These are phyloP conservation scores for Dictyostelium discoideum DNA, from an alignment of 78 protist genomes.

Conservation along the genomic window DNA sequence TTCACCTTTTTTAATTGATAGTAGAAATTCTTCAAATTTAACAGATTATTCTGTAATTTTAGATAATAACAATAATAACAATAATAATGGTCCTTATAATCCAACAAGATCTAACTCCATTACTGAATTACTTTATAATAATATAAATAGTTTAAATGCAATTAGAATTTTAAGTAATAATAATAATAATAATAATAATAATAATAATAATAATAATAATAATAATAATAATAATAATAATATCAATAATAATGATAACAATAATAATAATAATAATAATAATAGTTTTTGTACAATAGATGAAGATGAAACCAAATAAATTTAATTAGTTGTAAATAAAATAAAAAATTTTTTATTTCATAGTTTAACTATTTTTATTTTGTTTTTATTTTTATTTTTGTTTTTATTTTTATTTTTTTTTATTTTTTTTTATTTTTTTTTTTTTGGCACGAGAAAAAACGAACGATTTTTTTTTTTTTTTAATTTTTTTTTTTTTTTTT, in stretches of 20 bases:
- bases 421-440: no score
- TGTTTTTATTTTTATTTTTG: background rate
- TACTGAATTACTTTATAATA: background rate
- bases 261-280: background rate
- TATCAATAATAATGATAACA: no score
- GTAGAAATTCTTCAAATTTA: background rate
- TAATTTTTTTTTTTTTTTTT: background rate
- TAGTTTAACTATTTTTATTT: no score
- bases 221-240: background rate
- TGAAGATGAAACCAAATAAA: background rate
- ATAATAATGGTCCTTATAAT: background rate
- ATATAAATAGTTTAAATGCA: background rate
- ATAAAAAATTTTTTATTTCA: no score
- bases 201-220: conserved; percentile 3
- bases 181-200: background rate
- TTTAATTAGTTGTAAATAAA: background rate
- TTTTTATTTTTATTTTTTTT: background rate
- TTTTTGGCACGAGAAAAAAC: no score
- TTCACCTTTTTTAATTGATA: background rate
- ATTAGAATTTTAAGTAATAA: background rate
- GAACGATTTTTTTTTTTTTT: background rate
- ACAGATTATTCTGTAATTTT: background rate
- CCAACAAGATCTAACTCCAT: background rate
- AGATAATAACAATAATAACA: background rate
- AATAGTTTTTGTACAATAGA: background rate